These are phyloP conservation scores for Zarea fungicola DNA, from an alignment of 2,329 filamentous ascomycete genomes.

Conservation along the genomic window DNA sequence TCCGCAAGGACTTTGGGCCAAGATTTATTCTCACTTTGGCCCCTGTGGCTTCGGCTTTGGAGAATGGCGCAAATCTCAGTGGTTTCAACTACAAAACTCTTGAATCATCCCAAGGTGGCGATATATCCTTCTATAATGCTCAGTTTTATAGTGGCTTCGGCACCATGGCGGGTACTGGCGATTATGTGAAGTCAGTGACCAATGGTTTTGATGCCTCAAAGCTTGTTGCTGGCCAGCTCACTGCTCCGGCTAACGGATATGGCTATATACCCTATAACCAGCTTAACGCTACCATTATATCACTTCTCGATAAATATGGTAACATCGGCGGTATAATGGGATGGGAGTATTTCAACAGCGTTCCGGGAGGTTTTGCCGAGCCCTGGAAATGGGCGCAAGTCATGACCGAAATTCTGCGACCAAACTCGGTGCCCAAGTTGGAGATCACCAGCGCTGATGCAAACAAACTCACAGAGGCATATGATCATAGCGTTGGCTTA, in stretches of 20 bases:
- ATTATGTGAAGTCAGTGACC: slow-evolving; percentile 43
- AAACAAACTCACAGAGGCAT: slow-evolving; percentile 10
- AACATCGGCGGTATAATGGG: slow-evolving; percentile 80
- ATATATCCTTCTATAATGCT: slow-evolving; percentile 76
- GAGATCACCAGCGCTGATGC: slow-evolving; percentile 13
- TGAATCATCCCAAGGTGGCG: slow-evolving; percentile 54
- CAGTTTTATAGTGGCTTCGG: slow-evolving; percentile 91
- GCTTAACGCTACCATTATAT: slow-evolving; percentile 34
- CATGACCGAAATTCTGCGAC: slow-evolving; percentile 43
- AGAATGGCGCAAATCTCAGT: slow-evolving; percentile 55
- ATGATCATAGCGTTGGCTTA: slow-evolving; percentile 6
- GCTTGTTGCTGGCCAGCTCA: slow-evolving; percentile 73
- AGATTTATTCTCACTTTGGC: slow-evolving; percentile 72
- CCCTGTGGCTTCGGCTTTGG: slow-evolving; percentile 68
- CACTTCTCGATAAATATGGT: slow-evolving; percentile 46
- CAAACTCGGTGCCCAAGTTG: slow-evolving; percentile 14
- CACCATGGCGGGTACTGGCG: slow-evolving; percentile 34
- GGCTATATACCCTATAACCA: slow-evolving; percentile 42
- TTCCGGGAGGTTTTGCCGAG: slow-evolving; percentile 50
- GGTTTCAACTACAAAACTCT: slow-evolving; percentile 73
- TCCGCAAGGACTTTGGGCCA: slow-evolving; percentile 61
- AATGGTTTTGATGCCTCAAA: slow-evolving; percentile 65
- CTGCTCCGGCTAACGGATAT: slow-evolving; percentile 63
- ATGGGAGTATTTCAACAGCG: slow-evolving; percentile 85
- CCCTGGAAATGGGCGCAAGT: slow-evolving; percentile 73